Evolutionary conservation across 192 early-diverging fungal genomes (phyloP), one percentile per base, ranked within the genome.

Genomic region (Podila clonocystis): DNA sequence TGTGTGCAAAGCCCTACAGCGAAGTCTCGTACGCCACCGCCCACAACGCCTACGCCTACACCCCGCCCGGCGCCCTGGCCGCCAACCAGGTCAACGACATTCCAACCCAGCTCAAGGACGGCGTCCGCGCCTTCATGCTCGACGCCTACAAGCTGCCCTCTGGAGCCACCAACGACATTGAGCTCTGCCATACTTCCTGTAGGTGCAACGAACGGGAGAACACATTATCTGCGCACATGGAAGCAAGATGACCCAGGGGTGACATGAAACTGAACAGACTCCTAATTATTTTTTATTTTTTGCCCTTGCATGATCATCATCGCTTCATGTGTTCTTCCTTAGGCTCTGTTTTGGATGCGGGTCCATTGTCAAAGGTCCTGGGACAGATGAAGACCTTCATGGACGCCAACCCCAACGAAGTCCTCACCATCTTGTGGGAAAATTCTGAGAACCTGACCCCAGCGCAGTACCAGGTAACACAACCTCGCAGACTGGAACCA

Each of bases 351-450:
- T 74, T 92, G 59, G 90, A 93, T 72, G 89, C 73, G 13, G 91
- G 91, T 2, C 71, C 87, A 50, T 78, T 91, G 29, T 84, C 83
- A 9, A 71, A 80, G 50, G 86, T 88, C n/a, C 83, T 96, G 31
- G 65, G 75, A 17, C 62, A 82, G 65, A 82, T 95, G 50, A 85
- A 84, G 52, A 65, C 75, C 9, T 96, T 86, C 64, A 49, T 96
- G 62, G 87, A 92, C 24, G 50, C 48, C 24, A 91, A 96, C 68
- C 85, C 84, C 28, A 85, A 90, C 73, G 93, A 96, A 74, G 90
- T 96, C 11, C 61, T 96, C 11, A 92, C 93, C 20, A 91, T 96
- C 58, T 91, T 92, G 67, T 87, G 94, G 76, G 89, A 92, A 62
- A 94, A 95, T 73, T 70, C 82, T 9, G 86, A 76, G 52, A 82